Conservation (phyloP, 2,329 filamentous ascomycete genomes). For the Hymenoscyphus repandus region DNA sequence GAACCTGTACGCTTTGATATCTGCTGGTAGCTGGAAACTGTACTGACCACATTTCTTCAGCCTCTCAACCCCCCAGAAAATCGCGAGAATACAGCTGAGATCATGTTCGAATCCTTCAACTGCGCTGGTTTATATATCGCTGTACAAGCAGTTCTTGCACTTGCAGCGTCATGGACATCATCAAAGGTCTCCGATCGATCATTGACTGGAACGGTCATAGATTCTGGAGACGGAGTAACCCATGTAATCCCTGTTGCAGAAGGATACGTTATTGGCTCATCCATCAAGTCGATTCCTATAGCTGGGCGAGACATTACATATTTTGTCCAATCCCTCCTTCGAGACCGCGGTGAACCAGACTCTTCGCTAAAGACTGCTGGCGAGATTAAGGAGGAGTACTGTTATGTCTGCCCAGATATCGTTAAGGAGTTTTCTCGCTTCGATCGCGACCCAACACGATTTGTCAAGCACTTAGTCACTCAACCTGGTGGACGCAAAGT, state of each 20-base stretch:
- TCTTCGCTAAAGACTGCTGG: slow-evolving; percentile 96
- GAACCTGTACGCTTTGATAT: slow-evolving; percentile 67
- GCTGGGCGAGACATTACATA: slow-evolving; percentile 98
- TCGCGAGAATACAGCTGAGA: slow-evolving; percentile 97
- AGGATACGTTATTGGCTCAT: slow-evolving; percentile 97
- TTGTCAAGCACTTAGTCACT: slow-evolving; percentile 82
- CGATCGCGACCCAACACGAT: slow-evolving; percentile 86
- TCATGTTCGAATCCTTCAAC: slow-evolving; percentile 99
- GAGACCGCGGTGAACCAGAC: slow-evolving; percentile 93
- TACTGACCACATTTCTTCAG: slow-evolving; percentile 38
- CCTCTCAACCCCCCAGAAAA: slow-evolving; percentile 98
- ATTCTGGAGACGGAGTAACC: slow-evolving; percentile 97
- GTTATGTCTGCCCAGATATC: slow-evolving; percentile 97
- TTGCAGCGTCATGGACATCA: slow-evolving; percentile 97
- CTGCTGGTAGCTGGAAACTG: neutral
- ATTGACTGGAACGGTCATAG: slow-evolving; percentile 94
- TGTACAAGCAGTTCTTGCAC: slow-evolving; percentile 91
- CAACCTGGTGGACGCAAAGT: slow-evolving; percentile 82
- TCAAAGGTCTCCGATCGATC: slow-evolving; percentile 96
- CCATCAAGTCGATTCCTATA: slow-evolving; percentile 98
- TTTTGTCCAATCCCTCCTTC: slow-evolving; percentile 92
- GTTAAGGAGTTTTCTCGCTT: slow-evolving; percentile 97
- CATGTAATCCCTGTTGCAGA: slow-evolving; percentile 98
- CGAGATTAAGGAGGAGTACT: slow-evolving; percentile 97
- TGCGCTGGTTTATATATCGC: slow-evolving; percentile 98